Conservation (phyloP, 2,329 filamentous ascomycete species). For the Hymenotorrendiella dingleyae region DNA sequence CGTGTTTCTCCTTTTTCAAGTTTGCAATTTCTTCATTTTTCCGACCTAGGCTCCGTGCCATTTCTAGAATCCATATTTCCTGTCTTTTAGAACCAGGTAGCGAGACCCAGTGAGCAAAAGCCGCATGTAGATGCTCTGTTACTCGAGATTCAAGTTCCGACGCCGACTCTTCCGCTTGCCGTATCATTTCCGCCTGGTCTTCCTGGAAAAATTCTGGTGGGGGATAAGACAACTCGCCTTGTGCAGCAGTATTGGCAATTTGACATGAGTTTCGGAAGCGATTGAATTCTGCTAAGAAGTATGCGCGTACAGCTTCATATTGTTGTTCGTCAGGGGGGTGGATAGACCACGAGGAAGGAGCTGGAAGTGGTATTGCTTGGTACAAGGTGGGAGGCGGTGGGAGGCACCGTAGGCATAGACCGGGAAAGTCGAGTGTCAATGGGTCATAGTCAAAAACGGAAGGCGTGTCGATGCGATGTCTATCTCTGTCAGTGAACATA, state of each 20-base stretch:
- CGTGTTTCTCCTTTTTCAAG: conserved; percentile 41
- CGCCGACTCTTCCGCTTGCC: conserved; percentile 31
- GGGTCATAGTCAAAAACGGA: conserved; percentile 76
- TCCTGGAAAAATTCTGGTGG: conserved; percentile 33
- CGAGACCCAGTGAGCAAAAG: conserved; percentile 70
- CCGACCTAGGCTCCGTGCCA: conserved; percentile 54
- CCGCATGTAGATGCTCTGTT: conserved; percentile 67
- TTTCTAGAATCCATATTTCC: conserved; percentile 56
- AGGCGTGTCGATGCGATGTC: conserved; percentile 50
- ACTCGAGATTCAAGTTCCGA: conserved; percentile 59
- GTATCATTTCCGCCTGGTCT: conserved; percentile 32
- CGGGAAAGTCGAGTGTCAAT: conserved; percentile 77
- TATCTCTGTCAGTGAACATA: conserved; percentile 27
- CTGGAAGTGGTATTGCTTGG: conserved; percentile 68
- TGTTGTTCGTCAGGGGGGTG: conserved; percentile 68
- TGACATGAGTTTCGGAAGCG: conserved; percentile 54
- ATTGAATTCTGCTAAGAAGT: conserved; percentile 62
- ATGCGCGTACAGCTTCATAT: conserved; percentile 62
- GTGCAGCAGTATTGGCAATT: conserved; percentile 42
- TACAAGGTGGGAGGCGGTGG: conserved; percentile 77
- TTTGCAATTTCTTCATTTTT: conserved; percentile 47
- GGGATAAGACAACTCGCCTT: conserved; percentile 44
- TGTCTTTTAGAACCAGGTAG: conserved; percentile 50
- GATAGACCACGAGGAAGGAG: conserved; percentile 74
- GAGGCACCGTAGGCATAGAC: conserved; percentile 75